Conservation (phyloP, 768 basidiomycete genomes). For the Hortiboletus campestris region DNA sequence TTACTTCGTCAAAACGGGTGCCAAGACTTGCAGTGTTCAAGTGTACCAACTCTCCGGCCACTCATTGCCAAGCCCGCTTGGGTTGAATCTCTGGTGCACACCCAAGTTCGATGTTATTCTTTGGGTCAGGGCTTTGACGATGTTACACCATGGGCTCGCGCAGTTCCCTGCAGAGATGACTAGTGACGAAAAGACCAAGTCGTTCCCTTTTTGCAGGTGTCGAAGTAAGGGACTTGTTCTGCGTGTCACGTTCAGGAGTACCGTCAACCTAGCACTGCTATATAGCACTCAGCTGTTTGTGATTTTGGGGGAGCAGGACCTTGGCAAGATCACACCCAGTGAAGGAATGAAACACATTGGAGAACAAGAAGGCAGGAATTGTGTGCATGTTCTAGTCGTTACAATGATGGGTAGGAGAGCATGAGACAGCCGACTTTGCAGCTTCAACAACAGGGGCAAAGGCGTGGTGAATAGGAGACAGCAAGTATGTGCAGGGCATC, state of each 20-base stretch:
- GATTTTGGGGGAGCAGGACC: constrained; percentile 16
- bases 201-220: no score
- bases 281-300: constrained; percentile 15
- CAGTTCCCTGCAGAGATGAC: background rate
- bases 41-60: constrained; percentile 3
- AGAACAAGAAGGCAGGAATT: constrained; percentile 36
- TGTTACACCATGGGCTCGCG: background rate
- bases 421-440: constrained; percentile 21
- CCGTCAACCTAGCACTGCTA: constrained; percentile 10
- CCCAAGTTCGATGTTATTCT: constrained; percentile 3
- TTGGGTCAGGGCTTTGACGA: constrained; percentile 5
- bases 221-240: no score
- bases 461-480: constrained; percentile 6
- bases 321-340: constrained; percentile 33
- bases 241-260: constrained; percentile 14
- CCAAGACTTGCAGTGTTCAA: constrained; percentile 4
- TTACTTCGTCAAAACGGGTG: constrained; percentile 3
- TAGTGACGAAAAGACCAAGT: constrained; percentile 3
- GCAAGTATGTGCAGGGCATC: constrained; percentile 22
- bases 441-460: constrained; percentile 15
- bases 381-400: constrained; percentile 72
- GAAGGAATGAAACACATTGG: constrained; percentile 32
- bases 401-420: constrained; percentile 39
- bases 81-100: constrained; percentile 4
- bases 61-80: background rate